These are phyloP conservation scores for Sophora flavescens DNA, from an alignment of 306 rosid species.

Conservation along the genomic window DNA sequence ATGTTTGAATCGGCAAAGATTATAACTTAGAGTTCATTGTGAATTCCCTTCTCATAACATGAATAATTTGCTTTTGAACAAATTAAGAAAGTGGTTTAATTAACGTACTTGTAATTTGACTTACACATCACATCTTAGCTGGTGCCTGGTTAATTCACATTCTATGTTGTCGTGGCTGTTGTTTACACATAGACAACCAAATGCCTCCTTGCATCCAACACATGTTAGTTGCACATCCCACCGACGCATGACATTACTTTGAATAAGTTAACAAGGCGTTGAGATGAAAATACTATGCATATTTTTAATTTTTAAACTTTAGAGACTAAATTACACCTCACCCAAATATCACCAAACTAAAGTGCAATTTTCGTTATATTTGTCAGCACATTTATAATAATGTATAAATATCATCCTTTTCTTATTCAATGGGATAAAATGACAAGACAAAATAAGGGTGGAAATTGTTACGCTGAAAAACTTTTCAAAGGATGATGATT, in stretches of 20 bases:
- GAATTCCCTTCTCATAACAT: no score
- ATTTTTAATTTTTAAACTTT: no score
- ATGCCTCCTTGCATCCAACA: conserved; percentile 31
- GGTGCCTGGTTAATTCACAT: not conserved
- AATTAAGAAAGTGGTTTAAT: no score
- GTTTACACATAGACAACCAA: conserved; percentile 14
- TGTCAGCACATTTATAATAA: no score
- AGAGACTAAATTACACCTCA: no score
- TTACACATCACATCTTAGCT: no score
- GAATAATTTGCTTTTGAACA: no score
- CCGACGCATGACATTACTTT: not conserved
- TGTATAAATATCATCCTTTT: not conserved
- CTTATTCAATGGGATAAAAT: not conserved
- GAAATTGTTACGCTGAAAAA: not conserved
- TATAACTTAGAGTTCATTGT: not conserved
- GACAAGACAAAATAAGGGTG: not conserved
- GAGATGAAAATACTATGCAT: no score
- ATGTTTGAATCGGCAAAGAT: not conserved
- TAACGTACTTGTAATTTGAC: no score
- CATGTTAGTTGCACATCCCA: conserved; percentile 33
- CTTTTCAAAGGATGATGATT: not conserved
- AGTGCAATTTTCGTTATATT: no score
- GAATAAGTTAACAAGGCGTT: no score
- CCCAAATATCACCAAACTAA: no score
- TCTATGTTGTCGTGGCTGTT: conserved; percentile 16